Conservation (phyloP, 176 grass and related monocot species). For the barley (Hordeum vulgare) region MorexV3_pseudomolecules_assembly NC_058523.1:37572883-37573382, state of each 20-base stretch:
- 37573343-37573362: neutral
- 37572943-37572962: no score
- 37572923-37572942: slow-evolving; percentile 98
- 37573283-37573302: slow-evolving; percentile 55
- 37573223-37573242: neutral
- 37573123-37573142: neutral
- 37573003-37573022: no score
- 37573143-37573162: neutral
- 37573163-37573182: neutral
- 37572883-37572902: neutral
- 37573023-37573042: no score
- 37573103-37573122: no score
- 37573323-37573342: slow-evolving; percentile 98
- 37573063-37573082: no score
- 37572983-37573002: no score
- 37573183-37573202: neutral
- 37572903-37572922: slow-evolving; percentile 81
- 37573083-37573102: no score
- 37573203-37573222: neutral
- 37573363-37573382: neutral
- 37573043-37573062: no score
- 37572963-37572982: no score
- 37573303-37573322: slow-evolving; percentile 95
- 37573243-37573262: slow-evolving; percentile 23
- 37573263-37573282: no score